Evolutionary conservation across 1,284 basidiomycete genomes (phyloP).

Genomic region (Ceratobasidium sp.): DNA sequence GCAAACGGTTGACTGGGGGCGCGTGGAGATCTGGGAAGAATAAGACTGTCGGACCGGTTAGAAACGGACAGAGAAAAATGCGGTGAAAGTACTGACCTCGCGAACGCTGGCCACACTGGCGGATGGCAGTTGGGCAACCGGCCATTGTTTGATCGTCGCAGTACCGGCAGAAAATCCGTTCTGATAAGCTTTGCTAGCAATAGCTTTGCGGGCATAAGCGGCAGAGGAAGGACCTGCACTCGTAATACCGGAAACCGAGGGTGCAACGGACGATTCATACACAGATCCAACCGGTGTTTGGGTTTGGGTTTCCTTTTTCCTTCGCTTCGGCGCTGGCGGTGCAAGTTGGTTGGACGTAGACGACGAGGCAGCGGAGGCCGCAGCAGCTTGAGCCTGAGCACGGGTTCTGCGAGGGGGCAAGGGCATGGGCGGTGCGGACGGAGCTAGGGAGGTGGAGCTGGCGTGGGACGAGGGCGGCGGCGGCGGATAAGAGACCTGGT

Average conservation of each 20-base stretch:
- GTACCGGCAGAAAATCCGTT: slow-evolving; percentile 43
- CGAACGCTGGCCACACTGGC: slow-evolving; percentile 31
- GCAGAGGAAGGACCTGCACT: slow-evolving; percentile 41
- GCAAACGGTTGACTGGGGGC: slow-evolving; percentile 64
- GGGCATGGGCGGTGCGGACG: slow-evolving; percentile 68
- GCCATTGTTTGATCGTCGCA: slow-evolving; percentile 43
- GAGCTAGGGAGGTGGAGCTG: slow-evolving; percentile 66
- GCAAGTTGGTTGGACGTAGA: slow-evolving; percentile 64
- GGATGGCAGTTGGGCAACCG: slow-evolving; percentile 22
- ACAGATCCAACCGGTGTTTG: slow-evolving; percentile 35
- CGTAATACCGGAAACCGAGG: slow-evolving; percentile 41
- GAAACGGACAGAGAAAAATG: background rate
- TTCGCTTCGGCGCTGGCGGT: slow-evolving; percentile 48
- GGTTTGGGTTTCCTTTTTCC: slow-evolving; percentile 48
- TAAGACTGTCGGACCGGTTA: slow-evolving; percentile 16
- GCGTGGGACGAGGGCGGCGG: slow-evolving; percentile 46
- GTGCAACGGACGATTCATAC: slow-evolving; percentile 46
- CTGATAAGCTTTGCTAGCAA: slow-evolving; percentile 49
- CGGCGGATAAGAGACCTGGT: slow-evolving; percentile 55
- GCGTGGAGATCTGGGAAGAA: slow-evolving; percentile 50
- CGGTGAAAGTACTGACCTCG: slow-evolving; percentile 36
- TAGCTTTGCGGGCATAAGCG: slow-evolving; percentile 49
- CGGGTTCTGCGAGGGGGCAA: slow-evolving; percentile 78
- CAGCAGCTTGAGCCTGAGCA: slow-evolving; percentile 78
- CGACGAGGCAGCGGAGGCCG: slow-evolving; percentile 77